Evolutionary conservation across 2,329 filamentous ascomycete species (phyloP), one percentile per base, ranked within the genome.

Genomic region (Fusarium nurragi): DNA sequence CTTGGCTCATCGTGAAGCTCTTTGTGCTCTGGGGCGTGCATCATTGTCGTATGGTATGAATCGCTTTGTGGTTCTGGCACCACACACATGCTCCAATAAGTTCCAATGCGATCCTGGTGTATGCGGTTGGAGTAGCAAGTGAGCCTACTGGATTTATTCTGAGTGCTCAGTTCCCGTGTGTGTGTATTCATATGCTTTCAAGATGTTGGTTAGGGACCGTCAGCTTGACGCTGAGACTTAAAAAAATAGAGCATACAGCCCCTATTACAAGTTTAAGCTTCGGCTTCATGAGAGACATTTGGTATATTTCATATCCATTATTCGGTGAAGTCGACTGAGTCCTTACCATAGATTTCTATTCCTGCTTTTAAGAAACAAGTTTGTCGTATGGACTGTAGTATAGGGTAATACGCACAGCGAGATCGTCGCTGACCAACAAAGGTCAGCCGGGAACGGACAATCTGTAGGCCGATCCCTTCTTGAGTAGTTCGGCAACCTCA

Each of bases 381-480:
- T 9, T n/a, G 25, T 26, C 25, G 9, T 3, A 26, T 26, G 25
- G 7, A 11, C 7, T 26, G 9, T 2, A 9, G 19, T 59, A n/a
- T 30, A 70, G 65, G 62, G 67, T 69, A 68, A 19, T 1, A 10
- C n/a, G 4, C 19, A 13, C 22, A 38, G 36, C 28, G 39, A 44
- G 36, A 38, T 18, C 18, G 10, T 8, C n/a, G 6, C 22, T 16
- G 26, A 55, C 49, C 19, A 21, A 55, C 49, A n/a, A 21, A 40
- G 45, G 45, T 44, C 16, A 41, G 18, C 47, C 64, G 68, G 68
- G 52, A 63, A 48, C 68, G 68, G 68, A 70, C 60, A 71, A 71
- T 71, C 61, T 60, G 48, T 46, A 45, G 22, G 45, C 68, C 68
- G 60, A 49, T 48, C 37, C 11, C 25, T 52, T 48, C 22, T 18